These are phyloP conservation scores for Trichoderma sp. DNA, from an alignment of 2,329 filamentous ascomycete species.

Conservation along the genomic window DNA sequence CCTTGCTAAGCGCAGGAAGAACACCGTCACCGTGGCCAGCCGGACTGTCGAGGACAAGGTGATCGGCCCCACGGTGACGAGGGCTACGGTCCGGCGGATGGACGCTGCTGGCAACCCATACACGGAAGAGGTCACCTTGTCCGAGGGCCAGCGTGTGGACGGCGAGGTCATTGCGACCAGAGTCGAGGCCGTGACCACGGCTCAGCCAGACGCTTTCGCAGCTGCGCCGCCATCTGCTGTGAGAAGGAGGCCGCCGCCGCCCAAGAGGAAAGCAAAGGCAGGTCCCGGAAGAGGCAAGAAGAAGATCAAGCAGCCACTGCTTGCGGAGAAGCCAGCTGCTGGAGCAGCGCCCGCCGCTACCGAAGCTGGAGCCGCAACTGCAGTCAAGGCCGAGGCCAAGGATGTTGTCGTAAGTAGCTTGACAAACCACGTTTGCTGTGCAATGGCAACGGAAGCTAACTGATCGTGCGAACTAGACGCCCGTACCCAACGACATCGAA, in stretches of 20 bases:
- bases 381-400: constrained; percentile 44
- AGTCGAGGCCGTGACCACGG: constrained; percentile 57
- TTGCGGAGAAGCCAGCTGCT: constrained; percentile 40
- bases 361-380: constrained; percentile 43
- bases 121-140: constrained; percentile 80
- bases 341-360: constrained; percentile 39
- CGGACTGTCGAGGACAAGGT: constrained; percentile 51
- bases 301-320: constrained; percentile 66
- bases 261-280: constrained; percentile 77
- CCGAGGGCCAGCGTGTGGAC: constrained; percentile 76
- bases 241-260: constrained; percentile 69
- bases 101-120: constrained; percentile 81
- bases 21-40: constrained; percentile 59
- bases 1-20: constrained; percentile 64
- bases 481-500: constrained; percentile 50
- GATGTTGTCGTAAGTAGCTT: constrained; percentile 44
- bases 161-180: constrained; percentile 74
- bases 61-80: constrained; percentile 64
- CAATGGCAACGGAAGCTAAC: not conserved
- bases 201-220: constrained; percentile 58
- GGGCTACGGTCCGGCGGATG: constrained; percentile 76
- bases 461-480: constrained; percentile 37
- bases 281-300: constrained; percentile 76
- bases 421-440: too few relatives aligned
- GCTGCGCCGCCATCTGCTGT: constrained; percentile 44